Evolutionary conservation across 768 basidiomycete species (phyloP).

Genomic region (Omphalotus guepiniiformis): DNA sequence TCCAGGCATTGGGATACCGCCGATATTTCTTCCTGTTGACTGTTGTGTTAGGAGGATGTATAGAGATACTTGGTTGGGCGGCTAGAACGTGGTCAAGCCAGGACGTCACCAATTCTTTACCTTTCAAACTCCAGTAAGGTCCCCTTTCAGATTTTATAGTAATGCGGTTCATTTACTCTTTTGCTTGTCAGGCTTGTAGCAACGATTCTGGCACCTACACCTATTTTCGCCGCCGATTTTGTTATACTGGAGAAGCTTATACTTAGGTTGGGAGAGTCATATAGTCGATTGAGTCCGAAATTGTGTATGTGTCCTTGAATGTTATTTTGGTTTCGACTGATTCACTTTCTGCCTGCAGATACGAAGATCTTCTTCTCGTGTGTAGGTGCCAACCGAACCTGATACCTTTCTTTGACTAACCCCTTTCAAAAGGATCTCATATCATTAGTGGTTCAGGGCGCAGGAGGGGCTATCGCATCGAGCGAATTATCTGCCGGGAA

Average conservation of each 20-base stretch:
- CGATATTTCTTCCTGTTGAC: constrained; percentile 33
- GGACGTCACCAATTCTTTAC: constrained; percentile 16
- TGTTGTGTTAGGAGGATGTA: constrained; percentile 23
- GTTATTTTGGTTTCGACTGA: background rate
- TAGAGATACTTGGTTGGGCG: constrained; percentile 35
- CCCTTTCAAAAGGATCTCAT: constrained; percentile 3
- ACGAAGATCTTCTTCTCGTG: constrained; percentile 5
- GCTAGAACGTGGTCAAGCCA: constrained; percentile 30
- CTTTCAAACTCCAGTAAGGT: constrained; percentile 39
- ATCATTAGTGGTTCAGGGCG: constrained; percentile 1
- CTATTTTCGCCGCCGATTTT: constrained; percentile 44
- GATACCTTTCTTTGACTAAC: background rate
- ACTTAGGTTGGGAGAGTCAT: constrained; percentile 26
- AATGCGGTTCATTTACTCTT: background rate
- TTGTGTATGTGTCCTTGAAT: constrained; percentile 24
- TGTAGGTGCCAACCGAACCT: background rate
- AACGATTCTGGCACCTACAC: constrained; percentile 44
- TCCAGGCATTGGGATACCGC: constrained; percentile 22
- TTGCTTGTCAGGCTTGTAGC: constrained; percentile 29
- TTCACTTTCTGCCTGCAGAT: background rate
- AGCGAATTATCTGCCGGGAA: background rate
- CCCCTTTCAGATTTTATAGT: background rate
- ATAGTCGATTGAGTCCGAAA: constrained; percentile 31
- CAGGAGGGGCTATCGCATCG: constrained; percentile 4
- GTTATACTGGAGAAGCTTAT: constrained; percentile 40